Conservation (phyloP, 768 basidiomycete genomes). For the Podaxis sp. region DNA sequence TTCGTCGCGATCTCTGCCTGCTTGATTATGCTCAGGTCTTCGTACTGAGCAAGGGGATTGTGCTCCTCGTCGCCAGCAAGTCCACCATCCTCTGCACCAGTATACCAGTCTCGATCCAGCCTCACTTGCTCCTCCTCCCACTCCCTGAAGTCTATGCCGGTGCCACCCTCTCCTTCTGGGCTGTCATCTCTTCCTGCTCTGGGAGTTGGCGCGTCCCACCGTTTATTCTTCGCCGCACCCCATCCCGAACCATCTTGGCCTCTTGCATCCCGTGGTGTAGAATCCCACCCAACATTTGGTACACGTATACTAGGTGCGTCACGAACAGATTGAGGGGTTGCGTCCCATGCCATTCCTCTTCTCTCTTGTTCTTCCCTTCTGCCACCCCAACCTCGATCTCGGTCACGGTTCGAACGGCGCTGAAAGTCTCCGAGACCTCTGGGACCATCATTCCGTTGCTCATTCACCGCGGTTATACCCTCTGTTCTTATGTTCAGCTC, state of each 20-base stretch:
- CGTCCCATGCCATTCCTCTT: conserved; percentile 46
- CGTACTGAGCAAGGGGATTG: conserved; percentile 91
- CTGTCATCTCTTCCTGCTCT: conserved; percentile 64
- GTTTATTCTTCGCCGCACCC: conserved; percentile 54
- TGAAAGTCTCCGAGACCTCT: conserved; percentile 92
- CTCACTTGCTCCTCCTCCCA: conserved; percentile 98
- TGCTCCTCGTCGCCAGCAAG: conserved; percentile 89
- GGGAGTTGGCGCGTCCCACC: conserved; percentile 88
- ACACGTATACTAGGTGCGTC: conserved; percentile 86
- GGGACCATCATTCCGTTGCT: conserved; percentile 55
- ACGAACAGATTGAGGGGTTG: conserved; percentile 61
- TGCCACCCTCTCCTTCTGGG: conserved; percentile 64
- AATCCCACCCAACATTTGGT: conserved; percentile 92
- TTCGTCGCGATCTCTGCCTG: conserved; percentile 76
- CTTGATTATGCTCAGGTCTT: conserved; percentile 72
- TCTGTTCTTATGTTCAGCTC: conserved; percentile 40
- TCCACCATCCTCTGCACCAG: conserved; percentile 83
- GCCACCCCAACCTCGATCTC: conserved; percentile 49
- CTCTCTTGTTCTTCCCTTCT: conserved; percentile 36
- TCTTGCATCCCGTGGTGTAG: conserved; percentile 69
- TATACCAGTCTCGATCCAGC: conserved; percentile 96
- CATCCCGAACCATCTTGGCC: conserved; percentile 62
- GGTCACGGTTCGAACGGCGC: conserved; percentile 81
- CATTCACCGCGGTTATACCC: conserved; percentile 66
- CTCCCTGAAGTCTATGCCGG: conserved; percentile 75